A percentile compares a stretch with the other conserved stretches of the same genome.
These are phyloP conservation scores for Carex scoparia DNA, from an alignment of 176 grass and related monocot genomes.

Conservation along the genomic window DNA sequence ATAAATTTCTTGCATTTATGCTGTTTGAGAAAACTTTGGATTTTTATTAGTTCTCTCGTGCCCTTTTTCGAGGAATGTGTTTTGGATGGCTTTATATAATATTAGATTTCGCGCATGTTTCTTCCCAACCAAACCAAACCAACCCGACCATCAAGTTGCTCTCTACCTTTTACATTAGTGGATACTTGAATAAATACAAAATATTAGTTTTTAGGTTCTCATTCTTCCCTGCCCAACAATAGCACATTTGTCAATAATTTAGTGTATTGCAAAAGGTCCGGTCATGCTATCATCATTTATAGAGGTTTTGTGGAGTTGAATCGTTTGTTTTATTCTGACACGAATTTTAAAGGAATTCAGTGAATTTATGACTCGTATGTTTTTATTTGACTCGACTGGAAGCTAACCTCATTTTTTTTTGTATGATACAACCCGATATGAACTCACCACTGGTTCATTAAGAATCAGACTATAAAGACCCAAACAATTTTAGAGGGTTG, in stretches of 20 bases:
- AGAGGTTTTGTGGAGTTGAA: too few species aligned
- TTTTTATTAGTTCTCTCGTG: background rate
- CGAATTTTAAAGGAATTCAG: too few species aligned
- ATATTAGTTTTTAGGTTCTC: background rate
- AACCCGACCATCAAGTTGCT: background rate
- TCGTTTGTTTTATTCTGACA: too few species aligned
- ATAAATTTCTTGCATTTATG: conserved; percentile 4
- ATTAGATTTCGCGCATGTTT: background rate
- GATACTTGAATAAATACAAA: background rate
- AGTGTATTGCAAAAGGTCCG: too few species aligned
- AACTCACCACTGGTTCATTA: too few species aligned
- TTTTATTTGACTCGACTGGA: too few species aligned
- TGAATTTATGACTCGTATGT: too few species aligned
- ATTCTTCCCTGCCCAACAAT: background rate
- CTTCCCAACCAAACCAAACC: background rate
- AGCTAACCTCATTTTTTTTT: too few species aligned
- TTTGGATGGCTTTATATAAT: background rate
- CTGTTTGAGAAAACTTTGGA: background rate
- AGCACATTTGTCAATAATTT: background rate
- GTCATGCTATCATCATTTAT: too few species aligned
- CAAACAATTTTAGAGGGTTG: too few species aligned
- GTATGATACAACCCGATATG: too few species aligned
- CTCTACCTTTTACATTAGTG: conserved; percentile 10
- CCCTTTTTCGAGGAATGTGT: conserved; percentile 6
- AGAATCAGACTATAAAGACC: too few species aligned